Base-by-base conservation (phyloP, 805 yeast genomes). In the Brettanomyces custersianus region DNA sequence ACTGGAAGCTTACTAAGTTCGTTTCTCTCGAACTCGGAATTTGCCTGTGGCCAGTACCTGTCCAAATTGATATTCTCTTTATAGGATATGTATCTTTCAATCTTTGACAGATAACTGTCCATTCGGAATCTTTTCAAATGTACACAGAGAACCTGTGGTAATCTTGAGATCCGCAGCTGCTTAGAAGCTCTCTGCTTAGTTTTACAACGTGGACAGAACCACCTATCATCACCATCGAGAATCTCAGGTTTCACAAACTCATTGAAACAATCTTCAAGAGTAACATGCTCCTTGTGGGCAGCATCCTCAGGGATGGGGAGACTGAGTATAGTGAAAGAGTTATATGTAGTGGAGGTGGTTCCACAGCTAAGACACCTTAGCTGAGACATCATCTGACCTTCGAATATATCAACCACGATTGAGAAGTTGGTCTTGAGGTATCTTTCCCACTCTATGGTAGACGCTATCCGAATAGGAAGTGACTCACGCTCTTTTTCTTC, bases 391-490 rank as follows among this genome's bases (percentile, higher is more conserved):
- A 80, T 82, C 57, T 88, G 96, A 1, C 96, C 97, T 52, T 85
- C 94, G 54, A 85, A 85, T 35, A 75, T 69, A 45, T 83, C 88
- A 2, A 83, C 92, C 18, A 88, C 70, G 1, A 79, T 68, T 27
- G 95, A 85, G 44, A 80, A 77, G 52, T 88, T 86, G 16, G 83
- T 70, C 39, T 76, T 77, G 37, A 85, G 61, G 52, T 86, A 86
- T 39, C 94, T 63, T 49, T 84, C 95, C 97, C 97, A 88, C 53
- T 88, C 96, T 34, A 86, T 74, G 0, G 92, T 73, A 0, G 95
- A 78, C 0, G 95, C 96, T 19, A 82, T 64, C 39, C 95, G 66
- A 2, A 86, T 67, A 0, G 94, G 81, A 49, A 85, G 57, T 20
- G 59, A 58, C 51, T 88, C 97, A 30, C 96, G 65, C 12, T 68